Base-by-base conservation (phyloP, 768 basidiomycete species). In the Boletus tylopilopsis region DNA sequence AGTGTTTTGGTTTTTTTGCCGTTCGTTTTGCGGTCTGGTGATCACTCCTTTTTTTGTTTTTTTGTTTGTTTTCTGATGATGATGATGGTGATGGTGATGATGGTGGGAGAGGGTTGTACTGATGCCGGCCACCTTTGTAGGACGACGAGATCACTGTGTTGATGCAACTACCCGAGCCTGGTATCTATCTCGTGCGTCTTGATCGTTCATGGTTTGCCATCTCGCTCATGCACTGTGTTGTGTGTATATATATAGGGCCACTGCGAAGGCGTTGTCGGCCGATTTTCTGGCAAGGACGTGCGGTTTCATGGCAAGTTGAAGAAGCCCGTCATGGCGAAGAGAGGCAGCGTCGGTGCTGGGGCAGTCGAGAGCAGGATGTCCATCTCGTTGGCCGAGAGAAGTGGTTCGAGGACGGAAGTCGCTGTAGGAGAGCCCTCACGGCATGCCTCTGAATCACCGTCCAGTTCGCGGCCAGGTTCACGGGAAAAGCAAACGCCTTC, bases 191-290 rank as follows among this genome's bases (percentile, higher is more conserved):
- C n/a, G 89, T 90, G 49, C 49, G 78, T 77, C 2, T n/a, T n/a
- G n/a, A n/a, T 38, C 12, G n/a, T 1, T 21, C 4, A 10, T 9
- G 22, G 8, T 15, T 6, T 12, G 3, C 21, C 12, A 4, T 13
- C 35, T 36, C 11, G 8, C 60, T 53, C 22, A 57, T 34, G 23
- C 10, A n/a, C 25, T 25, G 4, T 29, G 5, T 24, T 24, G 19
- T 24, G 10, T 5, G 10, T 19, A 8, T 13, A 90, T 5, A 12
- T 19, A 8, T 13, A 90, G 89, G 90, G 91, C 5, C 87, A 84
- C 56, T 94, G 90, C 61, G 90, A 94, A 69, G 90, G 85, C 45
- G 87, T 93, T 45, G 86, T 93, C 3, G 90, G 90, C 10, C 76
- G 81, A 6, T 92, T 94, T 61, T 68, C 70, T 16, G 82, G 77